These are phyloP conservation scores for Pestalotiopsis sp. DNA, from an alignment of 2,329 filamentous ascomycete species.

Conservation along the genomic window DNA sequence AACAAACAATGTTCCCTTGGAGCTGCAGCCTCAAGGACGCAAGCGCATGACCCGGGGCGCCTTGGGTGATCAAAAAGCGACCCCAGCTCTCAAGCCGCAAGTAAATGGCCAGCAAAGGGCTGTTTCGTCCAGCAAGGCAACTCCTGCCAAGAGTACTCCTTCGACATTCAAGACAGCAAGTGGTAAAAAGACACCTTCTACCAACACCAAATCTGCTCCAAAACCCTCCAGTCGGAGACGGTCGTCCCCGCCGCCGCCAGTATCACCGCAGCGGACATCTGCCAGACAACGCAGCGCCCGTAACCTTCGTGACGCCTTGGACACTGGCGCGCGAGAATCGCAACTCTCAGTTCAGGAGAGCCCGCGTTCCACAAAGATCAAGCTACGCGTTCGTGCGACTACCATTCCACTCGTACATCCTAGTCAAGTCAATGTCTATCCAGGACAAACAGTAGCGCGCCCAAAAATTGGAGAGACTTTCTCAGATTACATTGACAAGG, in stretches of 20 bases:
- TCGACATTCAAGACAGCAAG: constrained; percentile 24
- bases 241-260: constrained; percentile 42
- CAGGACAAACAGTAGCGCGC: constrained; percentile 36
- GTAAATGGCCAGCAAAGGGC: constrained; percentile 31
- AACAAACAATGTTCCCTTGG: constrained; percentile 59
- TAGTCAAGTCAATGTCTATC: constrained; percentile 54
- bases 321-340: constrained; percentile 24
- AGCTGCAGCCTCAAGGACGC: constrained; percentile 51
- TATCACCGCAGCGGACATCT: constrained; percentile 38
- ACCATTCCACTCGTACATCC: constrained; percentile 63
- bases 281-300: constrained; percentile 47
- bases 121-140: constrained; percentile 32
- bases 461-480: constrained; percentile 58
- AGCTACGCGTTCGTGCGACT: constrained; percentile 49
- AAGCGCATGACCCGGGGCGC: constrained; percentile 56
- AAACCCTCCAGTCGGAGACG: constrained; percentile 32
- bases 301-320: constrained; percentile 32
- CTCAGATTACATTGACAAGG: constrained; percentile 59
- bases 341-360: constrained; percentile 22
- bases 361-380: constrained; percentile 43
- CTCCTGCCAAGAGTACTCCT: constrained; percentile 25
- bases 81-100: constrained; percentile 37
- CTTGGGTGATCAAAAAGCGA: constrained; percentile 37
- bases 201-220: constrained; percentile 24
- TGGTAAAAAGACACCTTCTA: constrained; percentile 25